Percentiles rank a stretch among this genome's conserved stretches.
Conservation (phyloP, 352 stramenopile species). For the Phytophthora lateralis region DNA sequence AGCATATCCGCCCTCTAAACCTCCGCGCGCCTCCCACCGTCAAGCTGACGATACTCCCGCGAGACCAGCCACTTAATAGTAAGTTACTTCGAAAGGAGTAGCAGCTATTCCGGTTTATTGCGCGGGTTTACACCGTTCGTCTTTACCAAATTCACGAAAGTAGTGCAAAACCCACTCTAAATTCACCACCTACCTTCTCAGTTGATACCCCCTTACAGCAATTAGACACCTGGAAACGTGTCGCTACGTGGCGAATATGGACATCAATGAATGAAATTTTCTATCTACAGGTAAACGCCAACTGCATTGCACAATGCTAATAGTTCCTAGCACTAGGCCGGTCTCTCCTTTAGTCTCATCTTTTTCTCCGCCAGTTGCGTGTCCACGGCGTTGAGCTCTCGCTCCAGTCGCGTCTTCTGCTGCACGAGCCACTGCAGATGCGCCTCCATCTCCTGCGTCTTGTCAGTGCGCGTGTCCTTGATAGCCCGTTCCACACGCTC, state of each 20-base stretch:
- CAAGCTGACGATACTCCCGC: conserved; percentile 24
- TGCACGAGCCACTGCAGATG: conserved; percentile 64
- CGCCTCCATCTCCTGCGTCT: conserved; percentile 48
- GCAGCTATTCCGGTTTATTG: conserved; percentile 23
- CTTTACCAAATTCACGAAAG: no score
- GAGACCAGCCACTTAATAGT: conserved; percentile 25
- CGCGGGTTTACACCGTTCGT: conserved; percentile 19
- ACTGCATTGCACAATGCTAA: conserved; percentile 2
- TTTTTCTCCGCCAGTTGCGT: conserved; percentile 58
- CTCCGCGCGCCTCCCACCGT: conserved; percentile 4
- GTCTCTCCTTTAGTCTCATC: conserved; percentile 60
- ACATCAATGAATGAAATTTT: not conserved
- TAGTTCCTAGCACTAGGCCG: not conserved
- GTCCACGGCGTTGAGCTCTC: conserved; percentile 50
- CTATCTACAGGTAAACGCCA: conserved; percentile 1
- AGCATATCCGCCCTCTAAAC: conserved; percentile 12
- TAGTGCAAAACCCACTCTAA: no score
- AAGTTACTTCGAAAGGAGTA: not conserved
- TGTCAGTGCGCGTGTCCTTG: conserved; percentile 36
- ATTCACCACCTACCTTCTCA: no score
- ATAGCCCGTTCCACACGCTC: conserved; percentile 48
- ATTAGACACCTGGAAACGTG: not conserved
- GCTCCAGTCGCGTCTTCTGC: conserved; percentile 54
- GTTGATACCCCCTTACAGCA: not conserved
- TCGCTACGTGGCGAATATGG: conserved; percentile 8